Base-by-base conservation (phyloP, 2,329 filamentous ascomycete species). In the Nannizziopsis barbatae region DNA sequence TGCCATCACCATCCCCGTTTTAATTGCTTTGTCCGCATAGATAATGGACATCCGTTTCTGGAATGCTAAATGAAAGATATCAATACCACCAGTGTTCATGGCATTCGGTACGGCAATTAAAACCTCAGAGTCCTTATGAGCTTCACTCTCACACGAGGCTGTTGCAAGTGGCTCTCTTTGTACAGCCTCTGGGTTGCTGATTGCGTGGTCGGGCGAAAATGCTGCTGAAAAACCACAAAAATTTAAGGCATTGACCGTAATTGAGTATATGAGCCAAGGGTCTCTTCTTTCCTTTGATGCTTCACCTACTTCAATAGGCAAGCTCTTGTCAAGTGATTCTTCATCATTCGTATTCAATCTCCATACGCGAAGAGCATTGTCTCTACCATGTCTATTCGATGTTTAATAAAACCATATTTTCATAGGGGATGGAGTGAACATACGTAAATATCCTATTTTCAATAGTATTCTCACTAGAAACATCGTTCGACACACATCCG, bases 161-260 rank as follows among this genome's bases (percentile, higher is more conserved):
- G 22, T 27, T 27, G 3, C 22, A 27, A 7, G 22, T 27, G 22
- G 7, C 7, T 3, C 22, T 7, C 7, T 27, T 27, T 27, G 22
- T 27, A 27, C 7, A 4, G 22, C 22, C 7, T 3, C 22, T 7
- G 22, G 7, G 22, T 7, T 27, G 22, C 22, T 7, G 7, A 7
- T 27, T 27, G 22, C 7, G 7, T 52, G 47, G 14, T 51, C 44
- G 22, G 48, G 42, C 14, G 66, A 61, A 51, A 71, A 51, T 60
- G 81, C 82, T 52, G 75, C 74, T 1, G 83, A 75, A 63, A 95
- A 95, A 1, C 84, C 76, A 62, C 92, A 98, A 63, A 96, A 98
- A 62, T 96, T 98, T 69, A 96, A 77, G 1, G 90, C 87, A 60
- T 95, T 95, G 38, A 96, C 87, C 4, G 84, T 74, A 4, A 98